Conservation (phyloP, 805 yeast species). For the Priceomyces medius region DNA sequence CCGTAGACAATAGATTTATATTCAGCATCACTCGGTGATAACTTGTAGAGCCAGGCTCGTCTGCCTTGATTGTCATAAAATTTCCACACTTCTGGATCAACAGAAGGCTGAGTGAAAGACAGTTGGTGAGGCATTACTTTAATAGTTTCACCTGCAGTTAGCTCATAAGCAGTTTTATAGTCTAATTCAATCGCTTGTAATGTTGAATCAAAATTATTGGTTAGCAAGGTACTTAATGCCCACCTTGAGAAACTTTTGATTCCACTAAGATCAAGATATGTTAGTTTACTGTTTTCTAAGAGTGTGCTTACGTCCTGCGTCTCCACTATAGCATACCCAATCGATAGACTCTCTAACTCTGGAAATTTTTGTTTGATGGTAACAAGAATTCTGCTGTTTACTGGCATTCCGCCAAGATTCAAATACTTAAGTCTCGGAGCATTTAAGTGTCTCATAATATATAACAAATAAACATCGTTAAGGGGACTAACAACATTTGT, state of each 20-base stretch:
- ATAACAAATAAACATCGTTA: conserved; percentile 47
- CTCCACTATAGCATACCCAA: conserved; percentile 39
- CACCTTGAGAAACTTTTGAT: conserved; percentile 59
- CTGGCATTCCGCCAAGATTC: conserved; percentile 66
- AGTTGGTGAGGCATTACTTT: conserved; percentile 29
- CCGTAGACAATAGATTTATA: conserved; percentile 27
- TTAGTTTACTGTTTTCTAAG: conserved; percentile 38
- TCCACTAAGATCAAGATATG: conserved; percentile 65
- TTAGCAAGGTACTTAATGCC: conserved; percentile 39
- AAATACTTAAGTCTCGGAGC: conserved; percentile 49
- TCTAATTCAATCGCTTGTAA: conserved; percentile 67
- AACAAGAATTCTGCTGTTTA: conserved; percentile 38
- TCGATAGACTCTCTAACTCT: conserved; percentile 40
- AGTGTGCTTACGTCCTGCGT: conserved; percentile 38
- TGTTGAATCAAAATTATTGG: conserved; percentile 23
- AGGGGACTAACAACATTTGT: conserved; percentile 61
- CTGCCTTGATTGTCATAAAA: conserved; percentile 65
- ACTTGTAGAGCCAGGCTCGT: conserved; percentile 74
- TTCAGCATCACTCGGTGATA: conserved; percentile 29
- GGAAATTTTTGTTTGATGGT: conserved; percentile 41
- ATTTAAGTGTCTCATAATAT: conserved; percentile 42
- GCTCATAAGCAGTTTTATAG: conserved; percentile 51
- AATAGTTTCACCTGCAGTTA: conserved; percentile 39
- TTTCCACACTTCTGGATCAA: conserved; percentile 45
- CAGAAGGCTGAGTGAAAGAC: conserved; percentile 25